Base-by-base conservation (phyloP, 495 filamentous ascomycete genomes). In the Articulospora tetracladia region DNA sequence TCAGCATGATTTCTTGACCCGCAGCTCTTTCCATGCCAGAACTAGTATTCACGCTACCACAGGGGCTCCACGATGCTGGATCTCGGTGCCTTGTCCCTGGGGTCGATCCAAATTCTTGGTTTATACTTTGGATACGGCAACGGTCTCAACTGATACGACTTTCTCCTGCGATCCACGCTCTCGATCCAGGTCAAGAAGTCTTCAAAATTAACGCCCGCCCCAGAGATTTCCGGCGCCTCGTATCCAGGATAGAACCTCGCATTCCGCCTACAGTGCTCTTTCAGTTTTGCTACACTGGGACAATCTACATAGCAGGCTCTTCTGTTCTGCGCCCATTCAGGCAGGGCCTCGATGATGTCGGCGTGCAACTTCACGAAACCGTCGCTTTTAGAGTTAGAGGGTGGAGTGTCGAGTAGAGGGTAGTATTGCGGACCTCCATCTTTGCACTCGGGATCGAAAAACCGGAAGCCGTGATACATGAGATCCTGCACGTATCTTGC, bases 391-490 rank as follows among this genome's bases (percentile, higher is more conserved):
- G 47, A 15, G 7, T n/a, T 36, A 0, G 49, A 23, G 11, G 58
- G 58, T 20, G 32, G 27, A 7, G 22, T 44, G n/a, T 54, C 58
- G 1, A 60, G 36, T 2, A 60, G 34, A 0, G 51, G 58, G 23
- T 60, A 60, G 39, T 60, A 60, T n/a, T 60, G 58, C 17, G 39
- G 39, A 7, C 39, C 39, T 12, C 39, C 50, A 46, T 60, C 54
- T 6, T 36, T 17, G n/a, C 32, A 39, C 1, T 17, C 34, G 19
- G 49, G 22, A 22, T 55, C 41, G 17, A 48, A 54, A 3, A 36
- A 24, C 1, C 12, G 22, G n/a, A 54, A 55, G 1, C 58, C 58
- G 19, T 34, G 32, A 10, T 27, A 11, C 17, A 60, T 22, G n/a
- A 60, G 41, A 36, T 55, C 58, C 41, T 60, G 58, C 30, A 54